Percentiles rank a stretch among this genome's conserved stretches.
These are phyloP conservation scores for Colletotrichum horii DNA, from an alignment of 2,329 filamentous ascomycete genomes.

Conservation along the genomic window DNA sequence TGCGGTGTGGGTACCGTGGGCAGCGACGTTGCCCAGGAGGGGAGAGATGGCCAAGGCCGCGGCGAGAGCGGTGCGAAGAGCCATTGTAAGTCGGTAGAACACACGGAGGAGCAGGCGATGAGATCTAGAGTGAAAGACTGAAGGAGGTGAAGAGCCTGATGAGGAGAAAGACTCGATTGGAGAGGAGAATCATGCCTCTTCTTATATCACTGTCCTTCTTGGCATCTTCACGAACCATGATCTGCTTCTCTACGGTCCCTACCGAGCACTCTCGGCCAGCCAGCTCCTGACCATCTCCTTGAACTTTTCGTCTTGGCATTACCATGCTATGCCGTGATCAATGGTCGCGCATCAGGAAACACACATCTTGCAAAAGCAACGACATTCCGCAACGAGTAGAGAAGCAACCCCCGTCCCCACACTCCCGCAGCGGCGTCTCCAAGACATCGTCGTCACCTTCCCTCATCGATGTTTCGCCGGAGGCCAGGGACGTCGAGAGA, in stretches of 20 bases:
- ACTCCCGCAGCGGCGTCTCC: not conserved
- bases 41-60: conserved; percentile 13
- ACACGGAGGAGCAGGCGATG: not conserved
- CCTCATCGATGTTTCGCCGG: conserved; percentile 3
- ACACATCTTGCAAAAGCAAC: not conserved
- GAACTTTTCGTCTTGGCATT: not conserved
- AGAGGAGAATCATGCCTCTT: not conserved
- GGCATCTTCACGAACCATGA: not conserved
- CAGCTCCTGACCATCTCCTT: not conserved
- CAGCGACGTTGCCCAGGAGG: conserved; percentile 28
- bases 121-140: not conserved
- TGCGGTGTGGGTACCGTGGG: conserved; percentile 37
- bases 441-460: conserved; percentile 15
- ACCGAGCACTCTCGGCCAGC: not conserved
- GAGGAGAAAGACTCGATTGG: not conserved
- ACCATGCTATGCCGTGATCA: not conserved
- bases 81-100: not conserved
- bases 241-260: not conserved
- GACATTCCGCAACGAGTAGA: not conserved
- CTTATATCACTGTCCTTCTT: not conserved
- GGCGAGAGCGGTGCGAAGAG: conserved; percentile 3
- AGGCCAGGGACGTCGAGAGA: not conserved
- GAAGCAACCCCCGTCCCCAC: not conserved
- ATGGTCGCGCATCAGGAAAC: not conserved
- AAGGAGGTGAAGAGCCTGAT: conserved; percentile 1